Percentiles rank a stretch among this genome's conserved stretches.
phyloP scores from a whole-genome alignment of 495 filamentous ascomycete genomes.

The Barbatosphaeria neglecta region DNA sequence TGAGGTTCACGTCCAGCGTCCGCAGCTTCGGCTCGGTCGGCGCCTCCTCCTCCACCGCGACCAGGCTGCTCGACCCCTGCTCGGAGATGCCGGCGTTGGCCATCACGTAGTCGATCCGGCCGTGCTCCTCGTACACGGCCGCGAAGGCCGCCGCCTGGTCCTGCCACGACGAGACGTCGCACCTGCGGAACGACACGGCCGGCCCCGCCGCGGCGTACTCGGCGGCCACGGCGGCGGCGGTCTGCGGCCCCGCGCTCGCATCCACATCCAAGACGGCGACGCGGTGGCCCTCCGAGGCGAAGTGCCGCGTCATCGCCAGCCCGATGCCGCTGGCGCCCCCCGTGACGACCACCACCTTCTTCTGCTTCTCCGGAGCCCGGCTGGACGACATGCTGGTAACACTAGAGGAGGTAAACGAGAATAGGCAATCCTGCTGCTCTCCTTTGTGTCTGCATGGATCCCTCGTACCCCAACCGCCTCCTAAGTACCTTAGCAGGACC shows the following conservation, averaged over 20 bases:
- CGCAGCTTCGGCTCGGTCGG: constrained; percentile 28
- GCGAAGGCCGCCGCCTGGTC: constrained; percentile 32
- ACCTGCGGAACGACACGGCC: constrained; percentile 28
- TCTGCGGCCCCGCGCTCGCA: constrained; percentile 13
- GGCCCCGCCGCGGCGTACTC: constrained; percentile 25
- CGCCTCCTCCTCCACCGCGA: constrained; percentile 19
- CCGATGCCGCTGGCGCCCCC: constrained; percentile 47
- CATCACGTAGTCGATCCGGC: constrained; percentile 38
- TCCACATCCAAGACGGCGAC: constrained; percentile 45
- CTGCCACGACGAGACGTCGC: constrained; percentile 38
- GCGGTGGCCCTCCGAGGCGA: constrained; percentile 30
- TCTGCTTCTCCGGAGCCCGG: no score
- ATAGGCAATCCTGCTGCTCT: no score
- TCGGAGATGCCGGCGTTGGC: constrained; percentile 46
- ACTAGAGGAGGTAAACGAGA: no score
- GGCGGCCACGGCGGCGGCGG: constrained; percentile 17
- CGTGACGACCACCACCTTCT: constrained; percentile 22
- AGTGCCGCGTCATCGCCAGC: constrained; percentile 33
- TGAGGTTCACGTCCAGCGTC: constrained; percentile 36
- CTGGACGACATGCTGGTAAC: no score
- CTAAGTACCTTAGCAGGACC: no score
- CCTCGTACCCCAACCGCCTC: no score
- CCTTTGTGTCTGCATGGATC: no score
- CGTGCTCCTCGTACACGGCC: constrained; percentile 21
- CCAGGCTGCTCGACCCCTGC: constrained; percentile 20